Base-by-base conservation (phyloP, 75 land plant genomes). In the Picea glauca region DNA sequence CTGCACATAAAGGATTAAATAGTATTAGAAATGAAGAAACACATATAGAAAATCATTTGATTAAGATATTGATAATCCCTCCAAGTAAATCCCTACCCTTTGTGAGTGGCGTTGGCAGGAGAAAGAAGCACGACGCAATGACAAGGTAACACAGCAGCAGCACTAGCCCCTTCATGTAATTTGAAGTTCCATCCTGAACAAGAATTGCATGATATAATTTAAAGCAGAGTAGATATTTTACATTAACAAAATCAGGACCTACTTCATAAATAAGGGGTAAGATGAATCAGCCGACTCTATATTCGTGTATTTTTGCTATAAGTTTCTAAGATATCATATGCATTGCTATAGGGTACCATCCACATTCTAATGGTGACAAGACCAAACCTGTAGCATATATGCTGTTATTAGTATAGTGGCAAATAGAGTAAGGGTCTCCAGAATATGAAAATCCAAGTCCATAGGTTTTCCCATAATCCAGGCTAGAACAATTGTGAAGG, bases 111-210 rank as follows among this genome's bases (percentile, higher is more conserved):
- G 81, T 76, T 66, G 81, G 65, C 14, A 72, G 38, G 1, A 88
- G 79, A 23, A 91, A 89, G 78, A 91, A 91, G 83, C 88, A 87
- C 0, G 86, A 83, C 2, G 73, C 83, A 56, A 91, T 89, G 12
- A 81, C 80, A 63, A 91, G 20, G 83, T 91, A 91, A 83, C 83
- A 82, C 11, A 91, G 86, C 26, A 91, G 80, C 21, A 89, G 88
- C 81, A 89, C 78, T 50, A 87, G 13, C 33, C 93, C 93, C 70
- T 91, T 91, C 85, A 91, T 56, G 77, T 91, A 91, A 72, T 91
- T 90, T 46, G 93, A 91, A 38, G 84, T 84, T 30, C 93, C 93
- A 79, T 91, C 91, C 91, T 91, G 80, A 38, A 84, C 66, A 35
- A 62, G 23, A 59, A 7, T 6, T 60, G 23, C 1, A 79, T 57